Evolutionary conservation across 75 land plant species (phyloP), one percentile per base, ranked within the genome.

Genomic region (Sequoia sempervirens): DNA sequence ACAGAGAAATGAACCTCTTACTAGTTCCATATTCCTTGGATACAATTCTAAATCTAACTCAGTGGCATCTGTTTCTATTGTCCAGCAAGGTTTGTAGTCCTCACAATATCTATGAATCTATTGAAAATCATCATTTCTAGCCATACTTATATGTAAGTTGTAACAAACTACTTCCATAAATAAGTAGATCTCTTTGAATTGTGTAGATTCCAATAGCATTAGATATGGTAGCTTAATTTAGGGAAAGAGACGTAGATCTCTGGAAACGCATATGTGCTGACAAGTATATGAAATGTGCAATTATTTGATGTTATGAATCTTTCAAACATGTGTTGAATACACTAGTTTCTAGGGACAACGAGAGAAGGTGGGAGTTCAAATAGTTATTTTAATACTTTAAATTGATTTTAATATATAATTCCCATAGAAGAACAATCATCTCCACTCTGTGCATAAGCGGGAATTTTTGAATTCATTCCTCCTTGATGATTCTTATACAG

Each of bases 21-120:
- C 85, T 98, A 58, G 99, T 96, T 86, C 99, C 99, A 72, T 95
- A 95, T 87, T 91, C 95, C 13, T 94, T 94, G 79, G 99, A 96
- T 90, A 93, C 93, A 50, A 89, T 88, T 84, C 85, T 98, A 56
- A 94, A 92, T 78, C 43, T 96, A 75, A 97, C 94, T 47, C 99
- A 98, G 79, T 98, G 99, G 99, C 99, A 98, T 79, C 99, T 95
- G 12, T 98, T 98, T 80, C 83, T 98, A 52, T 94, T 98, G 82
- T 98, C 99, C 43, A 95, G 99, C 95, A 98, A 98, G 99, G 99
- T 98, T 76, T 36, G 56, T 23, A 28, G 46, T 26, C 61, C 50
- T n/a, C 7, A 7, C 20, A 85, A 3, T 58, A 54, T 86, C 26
- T 47, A 4, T 82, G 26, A 82, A 23, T 40, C 41, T 61, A 30